Conservation (phyloP, 192 early-diverging fungal species). For the Podila horticola region DNA sequence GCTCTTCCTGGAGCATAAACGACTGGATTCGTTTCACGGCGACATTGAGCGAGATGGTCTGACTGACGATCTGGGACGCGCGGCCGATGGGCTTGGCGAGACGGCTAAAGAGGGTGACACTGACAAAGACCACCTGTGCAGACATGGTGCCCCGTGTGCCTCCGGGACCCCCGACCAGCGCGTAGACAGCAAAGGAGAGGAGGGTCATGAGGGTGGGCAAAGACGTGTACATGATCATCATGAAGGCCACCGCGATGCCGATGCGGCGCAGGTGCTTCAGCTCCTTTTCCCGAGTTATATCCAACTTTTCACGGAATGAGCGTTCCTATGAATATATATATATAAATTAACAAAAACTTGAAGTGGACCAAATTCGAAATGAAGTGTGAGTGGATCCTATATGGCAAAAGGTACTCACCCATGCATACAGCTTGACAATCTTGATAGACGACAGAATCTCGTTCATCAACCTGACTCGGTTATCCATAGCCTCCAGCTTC, state of each 20-base stretch:
- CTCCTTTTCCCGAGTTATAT: constrained; percentile 1
- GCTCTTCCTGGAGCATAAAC: constrained; percentile 20
- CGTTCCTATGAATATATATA: too few species aligned
- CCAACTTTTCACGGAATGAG: constrained; percentile 8
- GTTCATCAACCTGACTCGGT: constrained; percentile 36
- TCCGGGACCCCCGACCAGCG: constrained; percentile 1
- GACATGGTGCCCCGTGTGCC: not conserved
- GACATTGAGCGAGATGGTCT: constrained; percentile 7
- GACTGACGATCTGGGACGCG: not conserved
- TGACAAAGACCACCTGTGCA: constrained; percentile 16
- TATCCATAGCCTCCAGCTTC: constrained; percentile 52
- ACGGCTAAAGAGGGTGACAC: constrained; percentile 10
- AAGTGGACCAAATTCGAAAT: too few species aligned
- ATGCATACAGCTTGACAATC: constrained; percentile 53
- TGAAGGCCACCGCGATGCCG: constrained; percentile 6
- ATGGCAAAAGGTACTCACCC: constrained; percentile 4
- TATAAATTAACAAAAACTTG: too few species aligned
- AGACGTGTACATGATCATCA: constrained; percentile 16
- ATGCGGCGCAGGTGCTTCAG: not conserved
- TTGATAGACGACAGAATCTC: constrained; percentile 51
- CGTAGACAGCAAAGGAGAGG: constrained; percentile 11
- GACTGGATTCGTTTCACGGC: constrained; percentile 8
- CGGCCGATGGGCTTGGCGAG: constrained; percentile 10
- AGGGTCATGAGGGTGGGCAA: constrained; percentile 18
- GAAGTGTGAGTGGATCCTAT: too few species aligned